Evolutionary conservation across 2,329 filamentous ascomycete genomes (phyloP).

Genomic region (Colletotrichum spaethianum): DNA sequence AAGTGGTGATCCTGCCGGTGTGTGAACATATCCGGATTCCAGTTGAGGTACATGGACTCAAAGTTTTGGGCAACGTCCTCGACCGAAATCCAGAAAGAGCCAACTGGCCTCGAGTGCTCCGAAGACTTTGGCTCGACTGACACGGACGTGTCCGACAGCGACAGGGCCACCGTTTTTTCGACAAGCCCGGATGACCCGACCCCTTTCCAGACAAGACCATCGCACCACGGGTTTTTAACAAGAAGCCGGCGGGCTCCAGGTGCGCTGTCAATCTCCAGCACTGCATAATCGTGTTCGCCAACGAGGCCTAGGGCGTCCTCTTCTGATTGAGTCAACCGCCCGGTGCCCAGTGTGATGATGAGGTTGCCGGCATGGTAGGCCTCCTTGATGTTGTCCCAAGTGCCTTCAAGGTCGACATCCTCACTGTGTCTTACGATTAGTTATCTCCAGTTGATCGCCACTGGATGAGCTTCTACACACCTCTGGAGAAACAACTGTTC

Average conservation of each 20-base stretch:
- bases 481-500: conserved; percentile 93
- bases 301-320: conserved; percentile 87
- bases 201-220: conserved; percentile 81
- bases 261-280: conserved; percentile 80
- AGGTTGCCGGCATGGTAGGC: conserved; percentile 85
- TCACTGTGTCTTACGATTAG: conserved; percentile 67
- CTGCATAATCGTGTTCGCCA: conserved; percentile 93
- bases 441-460: not conserved
- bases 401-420: conserved; percentile 80
- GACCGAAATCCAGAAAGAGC: conserved; percentile 95
- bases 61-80: conserved; percentile 93
- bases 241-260: conserved; percentile 78
- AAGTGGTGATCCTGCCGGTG: conserved; percentile 93
- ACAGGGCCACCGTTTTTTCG: conserved; percentile 13
- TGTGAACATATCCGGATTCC: conserved; percentile 89
- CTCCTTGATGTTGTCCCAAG: conserved; percentile 84
- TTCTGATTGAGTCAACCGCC: conserved; percentile 81
- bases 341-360: conserved; percentile 91
- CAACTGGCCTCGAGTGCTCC: conserved; percentile 59
- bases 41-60: conserved; percentile 96
- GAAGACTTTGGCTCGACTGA: conserved; percentile 41
- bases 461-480: conserved; percentile 52
- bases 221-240: conserved; percentile 96
- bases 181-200: conserved; percentile 43
- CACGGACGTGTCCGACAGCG: not conserved